These are phyloP conservation scores for Russula lepida DNA, from an alignment of 768 basidiomycete genomes.

Conservation along the genomic window DNA sequence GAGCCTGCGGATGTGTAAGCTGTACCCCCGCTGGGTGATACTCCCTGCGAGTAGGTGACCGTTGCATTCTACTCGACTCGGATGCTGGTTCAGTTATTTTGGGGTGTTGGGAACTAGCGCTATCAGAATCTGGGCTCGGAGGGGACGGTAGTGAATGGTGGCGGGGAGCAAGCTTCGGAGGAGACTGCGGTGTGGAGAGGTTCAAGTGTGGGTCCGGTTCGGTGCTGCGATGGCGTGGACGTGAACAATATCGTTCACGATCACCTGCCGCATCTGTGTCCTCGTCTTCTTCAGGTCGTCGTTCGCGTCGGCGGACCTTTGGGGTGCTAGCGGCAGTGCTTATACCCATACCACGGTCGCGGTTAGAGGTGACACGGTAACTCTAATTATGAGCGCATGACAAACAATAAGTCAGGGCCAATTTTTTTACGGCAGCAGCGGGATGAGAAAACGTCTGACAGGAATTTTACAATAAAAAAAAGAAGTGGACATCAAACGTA, in stretches of 20 bases:
- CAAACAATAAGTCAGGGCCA: not conserved
- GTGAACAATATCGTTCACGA: slow-evolving; percentile 9
- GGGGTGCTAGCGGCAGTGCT: not conserved
- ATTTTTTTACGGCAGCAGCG: not conserved
- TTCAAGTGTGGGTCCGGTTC: not conserved
- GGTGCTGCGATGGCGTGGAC: not conserved
- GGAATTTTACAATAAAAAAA: too few species aligned
- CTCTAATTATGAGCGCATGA: not conserved
- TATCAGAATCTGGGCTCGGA: not conserved
- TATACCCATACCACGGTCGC: not conserved
- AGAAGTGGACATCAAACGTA: slow-evolving; percentile 1
- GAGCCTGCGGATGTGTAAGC: not conserved
- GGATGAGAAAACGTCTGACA: not conserved
- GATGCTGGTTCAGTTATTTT: not conserved
- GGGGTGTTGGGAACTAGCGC: not conserved
- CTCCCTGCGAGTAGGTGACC: not conserved
- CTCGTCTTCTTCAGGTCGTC: not conserved
- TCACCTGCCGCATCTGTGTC: not conserved
- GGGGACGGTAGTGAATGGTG: not conserved
- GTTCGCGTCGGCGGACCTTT: slow-evolving; percentile 2
- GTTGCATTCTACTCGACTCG: not conserved
- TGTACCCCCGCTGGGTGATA: not conserved
- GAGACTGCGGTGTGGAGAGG: not conserved
- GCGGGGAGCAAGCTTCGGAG: not conserved
- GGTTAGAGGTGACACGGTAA: slow-evolving; percentile 1